Percentiles rank a stretch among this genome's conserved stretches.
These are phyloP conservation scores for Penicillium sclerotigenum DNA, from an alignment of 2,329 filamentous ascomycete species.

Conservation along the genomic window DNA sequence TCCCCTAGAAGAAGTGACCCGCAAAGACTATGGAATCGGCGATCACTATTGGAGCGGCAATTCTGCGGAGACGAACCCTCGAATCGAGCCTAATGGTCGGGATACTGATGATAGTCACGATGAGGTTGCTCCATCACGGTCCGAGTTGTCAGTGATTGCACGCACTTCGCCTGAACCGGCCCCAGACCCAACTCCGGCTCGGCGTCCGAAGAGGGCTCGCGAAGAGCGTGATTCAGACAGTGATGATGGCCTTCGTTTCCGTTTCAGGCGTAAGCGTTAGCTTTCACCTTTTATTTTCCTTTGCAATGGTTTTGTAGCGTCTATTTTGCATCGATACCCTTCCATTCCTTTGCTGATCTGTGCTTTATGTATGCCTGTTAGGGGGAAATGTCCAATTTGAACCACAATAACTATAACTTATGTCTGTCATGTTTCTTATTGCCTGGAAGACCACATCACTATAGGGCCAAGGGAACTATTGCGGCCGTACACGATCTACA, in stretches of 20 bases:
- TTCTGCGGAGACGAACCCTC: slow-evolving; percentile 25
- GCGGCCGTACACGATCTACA: neutral
- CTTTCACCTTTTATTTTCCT: neutral
- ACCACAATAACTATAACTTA: neutral
- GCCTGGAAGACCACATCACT: neutral
- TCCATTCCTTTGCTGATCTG: neutral
- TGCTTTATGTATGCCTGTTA: neutral
- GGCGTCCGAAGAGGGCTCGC: slow-evolving; percentile 35
- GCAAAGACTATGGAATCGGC: slow-evolving; percentile 69
- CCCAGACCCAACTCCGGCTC: slow-evolving; percentile 21
- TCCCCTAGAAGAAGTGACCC: slow-evolving; percentile 65
- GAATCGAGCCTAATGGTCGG: slow-evolving; percentile 19
- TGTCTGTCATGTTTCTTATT: neutral
- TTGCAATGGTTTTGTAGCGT: slow-evolving; percentile 9
- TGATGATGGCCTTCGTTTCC: slow-evolving; percentile 56
- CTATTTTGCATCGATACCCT: slow-evolving; percentile 15
- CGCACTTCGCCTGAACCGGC: slow-evolving; percentile 13
- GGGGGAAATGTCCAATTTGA: neutral
- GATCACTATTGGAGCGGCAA: slow-evolving; percentile 65
- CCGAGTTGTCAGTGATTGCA: slow-evolving; percentile 11
- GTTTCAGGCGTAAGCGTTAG: slow-evolving; percentile 50
- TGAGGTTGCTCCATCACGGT: slow-evolving; percentile 4
- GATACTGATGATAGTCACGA: slow-evolving; percentile 6
- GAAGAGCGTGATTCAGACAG: slow-evolving; percentile 51
- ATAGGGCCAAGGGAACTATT: too few relatives aligned